Base-by-base conservation (phyloP, 306 rosid species). In the Lathyrus tuberosus region DNA sequence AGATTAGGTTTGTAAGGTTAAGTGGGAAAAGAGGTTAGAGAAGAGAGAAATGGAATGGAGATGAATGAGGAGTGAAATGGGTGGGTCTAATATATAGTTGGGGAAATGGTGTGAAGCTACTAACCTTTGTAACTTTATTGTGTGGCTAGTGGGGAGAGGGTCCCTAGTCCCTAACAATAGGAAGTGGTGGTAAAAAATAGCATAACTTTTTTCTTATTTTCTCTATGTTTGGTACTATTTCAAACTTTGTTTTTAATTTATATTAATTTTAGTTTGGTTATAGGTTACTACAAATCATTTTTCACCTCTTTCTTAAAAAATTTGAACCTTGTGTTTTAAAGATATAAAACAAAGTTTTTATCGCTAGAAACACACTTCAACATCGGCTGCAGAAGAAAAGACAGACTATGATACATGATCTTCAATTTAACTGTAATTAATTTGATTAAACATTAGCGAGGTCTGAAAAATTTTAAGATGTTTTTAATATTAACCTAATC, bases 61-160 rank as follows among this genome's bases (percentile, higher is more conserved):
- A 61, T 68, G 90, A 69, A 73, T 2, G 83, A 69, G 61, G 30
- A 58, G 71, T 75, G 80, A 60, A 73, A 57, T 73, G 78, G 54
- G 77, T 42, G 77, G 80, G 59, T 51, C 54, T 81, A 54, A 84
- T 89, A 74, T 92, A 92, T 92, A 87, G 88, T 79, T 76, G 78
- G 70, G 80, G 78, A 69, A 38, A 60, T 53, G 33, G 48, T 37
- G 51, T 22, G 52, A 65, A 46, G 68, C 17, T 77, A 41, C 15
- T 4, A 53, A 20, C 16, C 53, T 61, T 52, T 24, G 30, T 75
- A 13, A 56, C 72, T 69, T 43, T 20, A 40, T 46, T 53, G 17
- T 69, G 33, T n/a, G 33, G 48, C 14, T 61, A 61, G 76, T 76
- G 71, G 22, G 75, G 13, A 2, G 72, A 47, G 57, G 71, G 64